Evolutionary conservation across 1,139 yeast species (phyloP).

Genomic region (Geotrichum phurueaensis): DNA sequence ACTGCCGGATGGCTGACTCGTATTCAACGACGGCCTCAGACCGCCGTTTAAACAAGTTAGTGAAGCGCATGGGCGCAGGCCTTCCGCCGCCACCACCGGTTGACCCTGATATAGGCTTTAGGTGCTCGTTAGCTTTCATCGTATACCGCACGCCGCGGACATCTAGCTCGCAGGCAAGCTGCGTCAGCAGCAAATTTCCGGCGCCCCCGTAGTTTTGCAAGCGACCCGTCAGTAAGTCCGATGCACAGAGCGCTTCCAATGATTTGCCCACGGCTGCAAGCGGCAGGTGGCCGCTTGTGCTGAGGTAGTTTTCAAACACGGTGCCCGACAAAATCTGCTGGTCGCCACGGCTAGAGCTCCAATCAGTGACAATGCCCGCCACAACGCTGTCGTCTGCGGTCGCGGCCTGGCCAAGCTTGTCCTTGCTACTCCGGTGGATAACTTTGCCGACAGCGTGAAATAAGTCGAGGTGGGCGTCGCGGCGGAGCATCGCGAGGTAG

Average conservation of each 20-base stretch:
- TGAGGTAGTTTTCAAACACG: constrained; percentile 36
- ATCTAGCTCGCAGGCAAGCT: constrained; percentile 16
- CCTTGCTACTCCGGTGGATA: constrained; percentile 31
- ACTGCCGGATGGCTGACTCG: not conserved
- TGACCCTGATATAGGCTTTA: not conserved
- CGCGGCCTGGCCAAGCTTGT: constrained; percentile 19
- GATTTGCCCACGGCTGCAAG: constrained; percentile 22
- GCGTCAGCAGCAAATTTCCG: constrained; percentile 5
- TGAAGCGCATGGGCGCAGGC: not conserved
- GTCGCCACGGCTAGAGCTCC: constrained; percentile 26
- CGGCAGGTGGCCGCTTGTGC: constrained; percentile 26
- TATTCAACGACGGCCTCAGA: not conserved
- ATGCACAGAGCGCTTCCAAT: constrained; percentile 27
- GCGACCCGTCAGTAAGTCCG: constrained; percentile 9
- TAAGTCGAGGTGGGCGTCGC: constrained; percentile 31
- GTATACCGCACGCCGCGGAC: constrained; percentile 13
- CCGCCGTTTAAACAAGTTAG: not conserved
- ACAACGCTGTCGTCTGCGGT: constrained; percentile 22
- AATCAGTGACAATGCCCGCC: constrained; percentile 27
- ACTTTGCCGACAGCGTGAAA: constrained; percentile 41
- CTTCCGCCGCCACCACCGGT: not conserved
- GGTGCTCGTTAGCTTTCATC: not conserved
- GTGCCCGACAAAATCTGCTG: constrained; percentile 27
- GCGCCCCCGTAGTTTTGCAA: constrained; percentile 4
- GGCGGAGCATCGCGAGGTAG: constrained; percentile 17